Percentiles rank a stretch among this genome's conserved stretches.
These are phyloP conservation scores for Pseudogymnoascus sp. DNA, from an alignment of 2,329 filamentous ascomycete species.

Conservation along the genomic window DNA sequence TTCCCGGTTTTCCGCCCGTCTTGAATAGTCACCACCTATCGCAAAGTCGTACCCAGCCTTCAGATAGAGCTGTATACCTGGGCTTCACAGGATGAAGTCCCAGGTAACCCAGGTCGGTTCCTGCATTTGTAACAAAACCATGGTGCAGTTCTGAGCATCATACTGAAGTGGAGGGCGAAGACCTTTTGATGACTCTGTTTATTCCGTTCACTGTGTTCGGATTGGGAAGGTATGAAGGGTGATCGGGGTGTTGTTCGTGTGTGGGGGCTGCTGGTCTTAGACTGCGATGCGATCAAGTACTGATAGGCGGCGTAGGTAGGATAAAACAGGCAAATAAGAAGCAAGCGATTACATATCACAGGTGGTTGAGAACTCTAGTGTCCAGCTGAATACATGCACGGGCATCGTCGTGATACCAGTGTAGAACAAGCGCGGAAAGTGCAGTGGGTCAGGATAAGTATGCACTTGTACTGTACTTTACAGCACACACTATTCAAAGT, in stretches of 20 bases:
- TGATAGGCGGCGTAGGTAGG: background rate
- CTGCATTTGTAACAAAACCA: background rate
- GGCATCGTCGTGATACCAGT: background rate
- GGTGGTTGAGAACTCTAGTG: background rate
- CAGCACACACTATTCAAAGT: background rate
- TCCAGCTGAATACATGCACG: background rate
- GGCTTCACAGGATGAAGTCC: background rate
- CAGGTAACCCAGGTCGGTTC: background rate
- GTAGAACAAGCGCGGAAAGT: background rate
- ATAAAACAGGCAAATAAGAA: background rate
- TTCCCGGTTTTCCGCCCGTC: background rate
- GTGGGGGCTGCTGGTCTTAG: background rate
- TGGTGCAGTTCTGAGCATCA: background rate
- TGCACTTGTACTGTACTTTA: background rate
- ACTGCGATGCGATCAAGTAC: background rate
- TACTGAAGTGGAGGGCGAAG: background rate
- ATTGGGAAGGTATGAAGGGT: slow-evolving; percentile 1
- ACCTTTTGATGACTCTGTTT: background rate
- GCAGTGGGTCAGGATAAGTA: background rate
- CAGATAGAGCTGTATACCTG: background rate
- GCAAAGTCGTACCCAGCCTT: background rate
- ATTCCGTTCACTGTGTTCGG: background rate
- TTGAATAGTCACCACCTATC: background rate
- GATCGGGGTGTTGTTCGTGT: background rate
- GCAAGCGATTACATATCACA: background rate